Conservation (phyloP, 2,329 filamentous ascomycete genomes). For the Colletotrichum noveboracense region DNA sequence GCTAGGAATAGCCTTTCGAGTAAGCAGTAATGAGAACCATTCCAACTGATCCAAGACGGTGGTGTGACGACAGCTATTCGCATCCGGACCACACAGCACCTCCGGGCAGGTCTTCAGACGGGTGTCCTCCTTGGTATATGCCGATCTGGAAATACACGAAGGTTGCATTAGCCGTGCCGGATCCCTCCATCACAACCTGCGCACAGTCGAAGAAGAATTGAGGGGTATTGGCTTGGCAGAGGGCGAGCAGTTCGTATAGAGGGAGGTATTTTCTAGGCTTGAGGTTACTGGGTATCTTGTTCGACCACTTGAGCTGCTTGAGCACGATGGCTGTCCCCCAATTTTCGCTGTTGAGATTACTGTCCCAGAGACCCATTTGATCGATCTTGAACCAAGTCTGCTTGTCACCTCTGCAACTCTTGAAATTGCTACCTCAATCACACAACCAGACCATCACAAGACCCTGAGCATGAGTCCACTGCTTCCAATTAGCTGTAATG, state of each 20-base stretch:
- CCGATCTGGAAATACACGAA: background rate
- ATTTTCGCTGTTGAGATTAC: constrained; percentile 45
- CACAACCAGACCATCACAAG: constrained; percentile 65
- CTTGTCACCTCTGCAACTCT: constrained; percentile 54
- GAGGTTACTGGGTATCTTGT: constrained; percentile 53
- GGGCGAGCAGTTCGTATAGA: constrained; percentile 60
- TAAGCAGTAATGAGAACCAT: background rate
- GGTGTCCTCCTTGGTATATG: background rate
- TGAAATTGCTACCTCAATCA: constrained; percentile 49
- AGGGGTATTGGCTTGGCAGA: constrained; percentile 56
- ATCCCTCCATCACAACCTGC: constrained; percentile 55
- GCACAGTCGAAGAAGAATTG: constrained; percentile 64
- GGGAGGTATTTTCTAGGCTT: constrained; percentile 61
- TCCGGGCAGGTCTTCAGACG: background rate
- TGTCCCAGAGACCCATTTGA: constrained; percentile 53
- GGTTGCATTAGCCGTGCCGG: constrained; percentile 35
- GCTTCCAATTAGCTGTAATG: constrained; percentile 56
- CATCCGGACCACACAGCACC: background rate
- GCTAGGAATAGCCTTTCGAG: background rate
- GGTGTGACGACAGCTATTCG: background rate
- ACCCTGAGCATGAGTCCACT: constrained; percentile 64
- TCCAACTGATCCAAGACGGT: background rate
- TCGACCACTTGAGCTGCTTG: constrained; percentile 44
- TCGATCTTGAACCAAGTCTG: constrained; percentile 66
- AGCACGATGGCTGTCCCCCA: constrained; percentile 54